A percentile compares a stretch with the other conserved stretches of the same genome.
Evolutionary conservation across 345 rosid species (phyloP).

Genomic region (Aquilaria malaccensis): DNA sequence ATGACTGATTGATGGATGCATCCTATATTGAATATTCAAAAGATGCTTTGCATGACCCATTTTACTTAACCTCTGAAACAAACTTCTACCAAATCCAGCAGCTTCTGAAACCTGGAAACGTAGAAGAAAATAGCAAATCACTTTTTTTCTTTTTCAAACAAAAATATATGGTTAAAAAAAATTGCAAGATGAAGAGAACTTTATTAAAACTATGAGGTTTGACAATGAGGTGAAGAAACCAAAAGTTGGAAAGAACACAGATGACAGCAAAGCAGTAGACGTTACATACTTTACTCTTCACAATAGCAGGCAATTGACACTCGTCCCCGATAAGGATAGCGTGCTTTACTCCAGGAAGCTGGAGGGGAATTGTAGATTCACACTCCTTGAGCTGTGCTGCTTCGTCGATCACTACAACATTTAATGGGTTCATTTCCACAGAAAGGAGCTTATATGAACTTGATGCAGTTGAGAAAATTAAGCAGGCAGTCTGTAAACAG

Average conservation of each 20-base stretch:
- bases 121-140: not conserved
- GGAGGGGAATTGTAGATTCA: constrained; percentile 47
- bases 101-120: constrained; percentile 23
- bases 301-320: constrained; percentile 44
- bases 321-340: constrained; percentile 47
- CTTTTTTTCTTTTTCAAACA: too few relatives aligned
- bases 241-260: not conserved
- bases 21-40: constrained; percentile 54
- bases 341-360: constrained; percentile 31
- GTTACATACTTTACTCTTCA: constrained; percentile 34
- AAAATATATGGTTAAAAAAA: too few relatives aligned
- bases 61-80: constrained; percentile 48
- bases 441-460: constrained; percentile 27
- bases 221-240: not conserved
- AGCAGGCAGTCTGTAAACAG: constrained; percentile 27
- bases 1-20: constrained; percentile 68
- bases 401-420: constrained; percentile 48
- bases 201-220: not conserved
- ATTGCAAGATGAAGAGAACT: not conserved
- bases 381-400: constrained; percentile 60
- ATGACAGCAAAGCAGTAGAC: not conserved
- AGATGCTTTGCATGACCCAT: constrained; percentile 42
- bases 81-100: constrained; percentile 56
- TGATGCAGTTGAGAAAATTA: constrained; percentile 40
- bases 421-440: constrained; percentile 19